Percentiles rank a stretch among this genome's conserved stretches.
Conservation (phyloP, 1,284 basidiomycete genomes). For the Takashimella koratensis region DNA sequence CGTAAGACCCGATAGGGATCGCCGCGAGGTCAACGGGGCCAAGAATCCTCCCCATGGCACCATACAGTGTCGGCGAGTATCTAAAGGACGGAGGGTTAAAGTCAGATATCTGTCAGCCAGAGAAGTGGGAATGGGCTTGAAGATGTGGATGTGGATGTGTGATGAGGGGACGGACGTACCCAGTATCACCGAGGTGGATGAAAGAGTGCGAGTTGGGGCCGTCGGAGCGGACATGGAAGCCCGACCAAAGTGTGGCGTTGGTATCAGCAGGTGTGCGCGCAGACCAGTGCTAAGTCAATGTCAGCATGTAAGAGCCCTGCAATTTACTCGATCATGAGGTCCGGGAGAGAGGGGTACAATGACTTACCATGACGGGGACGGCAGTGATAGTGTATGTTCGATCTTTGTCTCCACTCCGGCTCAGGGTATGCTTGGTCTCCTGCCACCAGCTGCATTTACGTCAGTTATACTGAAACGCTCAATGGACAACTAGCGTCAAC, state of each 20-base stretch:
- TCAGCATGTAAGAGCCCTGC: too few relatives aligned
- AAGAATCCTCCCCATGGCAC: conserved; percentile 48
- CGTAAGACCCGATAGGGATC: conserved; percentile 52
- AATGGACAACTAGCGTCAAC: conserved; percentile 7
- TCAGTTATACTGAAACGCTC: too few relatives aligned
- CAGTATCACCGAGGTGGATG: conserved; percentile 51
- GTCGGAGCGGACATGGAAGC: conserved; percentile 46
- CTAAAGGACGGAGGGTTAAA: too few relatives aligned
- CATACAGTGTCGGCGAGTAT: conserved; percentile 50
- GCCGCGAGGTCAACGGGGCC: conserved; percentile 51
- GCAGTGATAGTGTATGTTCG: conserved; percentile 40
- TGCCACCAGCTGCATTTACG: conserved; percentile 42
- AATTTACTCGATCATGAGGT: not conserved
- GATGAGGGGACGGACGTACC: conserved; percentile 23
- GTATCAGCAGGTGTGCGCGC: conserved; percentile 51
- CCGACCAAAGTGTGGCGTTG: conserved; percentile 52
- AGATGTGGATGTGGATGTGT: too few relatives aligned
- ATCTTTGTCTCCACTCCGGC: conserved; percentile 24
- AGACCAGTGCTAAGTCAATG: conserved; percentile 50
- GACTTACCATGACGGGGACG: conserved; percentile 41
- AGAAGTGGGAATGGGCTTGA: not conserved
- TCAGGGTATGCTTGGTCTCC: conserved; percentile 31
- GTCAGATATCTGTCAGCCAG: not conserved
- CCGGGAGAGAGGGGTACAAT: not conserved
- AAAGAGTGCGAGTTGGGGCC: conserved; percentile 24